Base-by-base conservation (phyloP, 331 rosid species). In the Spiraea crenata region DNA sequence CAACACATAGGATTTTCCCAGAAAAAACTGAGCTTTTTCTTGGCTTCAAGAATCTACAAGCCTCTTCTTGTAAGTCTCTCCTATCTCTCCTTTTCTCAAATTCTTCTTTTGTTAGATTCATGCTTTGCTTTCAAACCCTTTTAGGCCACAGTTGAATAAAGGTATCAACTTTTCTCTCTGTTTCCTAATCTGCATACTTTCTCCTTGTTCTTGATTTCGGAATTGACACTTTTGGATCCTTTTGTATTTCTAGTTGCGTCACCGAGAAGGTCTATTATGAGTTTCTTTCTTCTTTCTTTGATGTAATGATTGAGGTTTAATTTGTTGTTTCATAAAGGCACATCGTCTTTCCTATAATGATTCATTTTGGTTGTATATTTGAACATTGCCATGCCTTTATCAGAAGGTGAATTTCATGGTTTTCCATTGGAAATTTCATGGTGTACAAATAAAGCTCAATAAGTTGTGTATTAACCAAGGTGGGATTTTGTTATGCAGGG, bases 51-150 rank as follows among this genome's bases (percentile, higher is more conserved):
- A 79, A 81, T 78, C 78, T 82, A 73, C 82, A 75, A 85, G 80
- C 81, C 88, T 77, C 87, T 76, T 83, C 89, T 62, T 77, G 83
- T 87, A 91, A 86, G 89, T 89, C 83, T 87, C 92, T 66, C 17
- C 47, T 77, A 49, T 37, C 39, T 79, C 69, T 60, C 49, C 54
- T 45, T 51, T 67, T 56, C 40, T 49, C 31, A 70, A 34, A 65
- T 65, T 63, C 72, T 64, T 72, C 70, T 48, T 58, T 72, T 31
- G 67, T 79, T 31, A 47, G 57, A 65, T 54, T 72, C 67, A 58
- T 63, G 55, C 6, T 72, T 19, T 65, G 70, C 70, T 56, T 77
- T 63, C 57, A n/a, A 50, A 1, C 45, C 62, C 54, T 70, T 74
- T 76, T 42, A 74, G 69, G 17, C 67, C 77, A 15, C 71, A 57